phyloP scores from a whole-genome alignment of 768 basidiomycete species.

The Tricholoma matsutake region DNA sequence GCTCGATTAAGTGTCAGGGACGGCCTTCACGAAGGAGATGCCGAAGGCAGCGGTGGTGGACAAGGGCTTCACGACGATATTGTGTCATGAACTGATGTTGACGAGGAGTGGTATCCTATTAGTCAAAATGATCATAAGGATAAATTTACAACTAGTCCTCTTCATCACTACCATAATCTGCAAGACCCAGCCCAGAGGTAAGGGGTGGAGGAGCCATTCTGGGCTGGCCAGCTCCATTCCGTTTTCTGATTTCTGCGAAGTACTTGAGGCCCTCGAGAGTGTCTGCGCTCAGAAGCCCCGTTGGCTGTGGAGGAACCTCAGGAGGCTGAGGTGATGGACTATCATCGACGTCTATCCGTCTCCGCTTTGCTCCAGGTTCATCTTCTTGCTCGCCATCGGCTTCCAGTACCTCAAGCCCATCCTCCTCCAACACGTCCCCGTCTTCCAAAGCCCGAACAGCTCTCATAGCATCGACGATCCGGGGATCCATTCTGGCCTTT shows the following conservation, averaged over 20 bases:
- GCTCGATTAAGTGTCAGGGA: slow-evolving; percentile 39
- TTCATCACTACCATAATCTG: slow-evolving; percentile 82
- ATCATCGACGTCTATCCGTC: slow-evolving; percentile 26
- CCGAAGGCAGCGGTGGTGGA: slow-evolving; percentile 29
- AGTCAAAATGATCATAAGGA: neutral
- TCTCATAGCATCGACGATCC: slow-evolving; percentile 86
- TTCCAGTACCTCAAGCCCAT: slow-evolving; percentile 32
- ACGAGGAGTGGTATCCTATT: neutral
- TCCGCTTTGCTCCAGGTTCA: slow-evolving; percentile 33
- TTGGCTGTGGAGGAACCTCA: slow-evolving; percentile 33
- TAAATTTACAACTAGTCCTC: slow-evolving; percentile 35
- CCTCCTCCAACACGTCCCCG: slow-evolving; percentile 50
- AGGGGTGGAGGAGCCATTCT: slow-evolving; percentile 30
- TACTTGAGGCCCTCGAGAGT: slow-evolving; percentile 89
- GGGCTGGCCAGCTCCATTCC: slow-evolving; percentile 43
- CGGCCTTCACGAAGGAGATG: slow-evolving; percentile 25
- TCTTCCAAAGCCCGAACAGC: slow-evolving; percentile 88
- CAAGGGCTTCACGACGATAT: slow-evolving; percentile 1
- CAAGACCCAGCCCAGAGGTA: slow-evolving; percentile 56
- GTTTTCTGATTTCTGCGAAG: slow-evolving; percentile 82
- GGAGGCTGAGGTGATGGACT: slow-evolving; percentile 23
- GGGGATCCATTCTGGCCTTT: slow-evolving; percentile 77
- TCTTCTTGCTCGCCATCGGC: slow-evolving; percentile 33
- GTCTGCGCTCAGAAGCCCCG: slow-evolving; percentile 74
- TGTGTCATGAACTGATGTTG: neutral